Evolutionary conservation across 2,329 filamentous ascomycete genomes (phyloP), one percentile per base, ranked within the genome.

Genomic region (Graphilbum sp.): DNA sequence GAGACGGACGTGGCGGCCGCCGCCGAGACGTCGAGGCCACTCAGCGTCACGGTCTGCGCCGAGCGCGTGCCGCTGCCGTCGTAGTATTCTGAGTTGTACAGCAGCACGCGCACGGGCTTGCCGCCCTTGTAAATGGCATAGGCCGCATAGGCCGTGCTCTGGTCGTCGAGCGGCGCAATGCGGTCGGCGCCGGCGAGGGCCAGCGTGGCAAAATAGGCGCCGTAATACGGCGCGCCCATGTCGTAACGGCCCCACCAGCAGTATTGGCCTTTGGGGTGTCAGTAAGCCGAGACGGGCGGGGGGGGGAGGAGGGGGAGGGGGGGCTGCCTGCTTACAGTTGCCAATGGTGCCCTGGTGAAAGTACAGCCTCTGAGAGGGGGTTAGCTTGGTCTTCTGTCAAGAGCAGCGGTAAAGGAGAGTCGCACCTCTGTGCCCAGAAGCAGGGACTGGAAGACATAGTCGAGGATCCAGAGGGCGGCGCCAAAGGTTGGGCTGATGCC

Each of bases 161-260:
- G 56, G 19, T 53, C 55, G 39, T 70, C 67, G 16, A 69, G 50
- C 1, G 60, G 57, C 0, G 63, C 58, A 35, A 70, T 51, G 32
- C 47, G 1, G 63, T 50, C n/a, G 62, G 57, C 2, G 60, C 57
- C 27, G 13, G 27, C 27, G 27, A 29, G 27, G 27, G 27, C 27
- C 11, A n/a, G 11, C 7, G 27, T 29, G 2, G 64, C 64, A 3
- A 60, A 60, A 34, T 62, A 64, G 1, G 65, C 66, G 4, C 66
- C 66, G 40, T 66, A 69, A 46, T 68, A 71, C 0, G 67, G 64
- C 0, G 63, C 57, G 0, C 64, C 64, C 55, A 67, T 67, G 32
- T 50, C 56, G 45, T 66, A 64, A 3, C 59, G 52, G 3, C 60
- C 61, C 57, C 59, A 66, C 54, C 59, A 65, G 48, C 61, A 63